These are phyloP conservation scores for Microbotryomycetes sp. DNA, from an alignment of 1,284 basidiomycete genomes.

Conservation along the genomic window DNA sequence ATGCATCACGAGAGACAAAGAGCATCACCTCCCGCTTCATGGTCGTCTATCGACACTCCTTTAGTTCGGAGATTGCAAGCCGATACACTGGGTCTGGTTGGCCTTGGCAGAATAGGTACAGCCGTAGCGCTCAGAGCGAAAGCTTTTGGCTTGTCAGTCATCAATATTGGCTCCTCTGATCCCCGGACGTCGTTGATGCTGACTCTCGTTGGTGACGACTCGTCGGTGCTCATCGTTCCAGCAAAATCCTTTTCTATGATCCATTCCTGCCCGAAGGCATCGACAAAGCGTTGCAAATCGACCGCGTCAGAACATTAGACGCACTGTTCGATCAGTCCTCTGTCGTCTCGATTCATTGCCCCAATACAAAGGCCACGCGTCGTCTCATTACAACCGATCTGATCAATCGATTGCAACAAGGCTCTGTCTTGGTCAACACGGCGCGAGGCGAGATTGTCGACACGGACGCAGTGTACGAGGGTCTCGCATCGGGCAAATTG, in stretches of 20 bases:
- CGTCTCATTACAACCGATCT: slow-evolving; percentile 23
- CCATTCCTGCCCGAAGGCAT: slow-evolving; percentile 25
- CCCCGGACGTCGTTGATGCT: background rate
- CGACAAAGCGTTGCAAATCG: slow-evolving; percentile 29
- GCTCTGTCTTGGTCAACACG: slow-evolving; percentile 32
- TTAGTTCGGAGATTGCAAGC: slow-evolving; percentile 21
- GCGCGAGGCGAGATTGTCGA: slow-evolving; percentile 31
- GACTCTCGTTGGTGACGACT: no score
- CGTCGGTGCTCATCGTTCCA: background rate
- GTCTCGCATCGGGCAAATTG: no score
- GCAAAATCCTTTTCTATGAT: slow-evolving; percentile 24
- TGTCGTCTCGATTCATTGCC: slow-evolving; percentile 32
- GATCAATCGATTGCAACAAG: slow-evolving; percentile 19
- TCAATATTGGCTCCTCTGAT: slow-evolving; percentile 10
- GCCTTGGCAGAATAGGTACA: slow-evolving; percentile 25
- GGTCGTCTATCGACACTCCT: slow-evolving; percentile 9
- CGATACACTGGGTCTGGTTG: slow-evolving; percentile 23
- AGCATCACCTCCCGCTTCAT: slow-evolving; percentile 10
- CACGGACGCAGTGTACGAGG: slow-evolving; percentile 29
- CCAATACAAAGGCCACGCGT: slow-evolving; percentile 31
- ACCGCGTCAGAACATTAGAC: slow-evolving; percentile 22
- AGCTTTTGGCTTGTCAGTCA: slow-evolving; percentile 26
- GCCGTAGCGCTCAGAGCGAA: slow-evolving; percentile 28
- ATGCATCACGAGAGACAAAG: slow-evolving; percentile 24
- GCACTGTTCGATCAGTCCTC: slow-evolving; percentile 30